These are phyloP conservation scores for Teratosphaeria gauchensis DNA, from an alignment of 2,329 filamentous ascomycete genomes.

Conservation along the genomic window DNA sequence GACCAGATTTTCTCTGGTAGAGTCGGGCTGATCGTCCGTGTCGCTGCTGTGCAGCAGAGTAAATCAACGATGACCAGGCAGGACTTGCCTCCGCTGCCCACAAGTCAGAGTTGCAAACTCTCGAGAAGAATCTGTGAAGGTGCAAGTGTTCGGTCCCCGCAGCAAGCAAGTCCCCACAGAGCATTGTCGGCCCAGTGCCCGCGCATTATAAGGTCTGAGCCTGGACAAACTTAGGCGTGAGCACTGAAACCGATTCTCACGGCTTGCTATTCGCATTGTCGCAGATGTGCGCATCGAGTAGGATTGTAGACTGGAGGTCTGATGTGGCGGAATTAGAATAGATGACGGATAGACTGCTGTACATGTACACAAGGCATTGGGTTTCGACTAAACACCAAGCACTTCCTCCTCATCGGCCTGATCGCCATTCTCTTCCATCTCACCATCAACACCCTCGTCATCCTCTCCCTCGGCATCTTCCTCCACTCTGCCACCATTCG, in stretches of 20 bases:
- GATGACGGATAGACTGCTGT: neutral
- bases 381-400: neutral
- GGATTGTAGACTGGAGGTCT: neutral
- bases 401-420: conserved; percentile 4
- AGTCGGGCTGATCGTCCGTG: neutral
- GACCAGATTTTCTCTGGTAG: neutral
- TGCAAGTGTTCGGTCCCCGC: too few species aligned
- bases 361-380: neutral
- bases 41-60: neutral
- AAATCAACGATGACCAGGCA: neutral
- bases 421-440: conserved; percentile 15
- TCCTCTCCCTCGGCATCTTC: conserved; percentile 5
- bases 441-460: conserved; percentile 22
- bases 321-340: neutral
- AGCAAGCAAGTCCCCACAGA: too few species aligned
- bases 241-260: too few species aligned
- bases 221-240: too few species aligned
- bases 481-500: neutral
- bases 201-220: too few species aligned
- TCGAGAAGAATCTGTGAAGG: too few species aligned
- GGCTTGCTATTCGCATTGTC: too few species aligned
- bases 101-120: neutral
- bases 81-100: neutral
- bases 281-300: too few species aligned
- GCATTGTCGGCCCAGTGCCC: too few species aligned